Percentiles rank a stretch among this genome's conserved stretches.
These are phyloP conservation scores for Podospora pseudopauciseta DNA, from an alignment of 495 filamentous ascomycete species.

Conservation along the genomic window DNA sequence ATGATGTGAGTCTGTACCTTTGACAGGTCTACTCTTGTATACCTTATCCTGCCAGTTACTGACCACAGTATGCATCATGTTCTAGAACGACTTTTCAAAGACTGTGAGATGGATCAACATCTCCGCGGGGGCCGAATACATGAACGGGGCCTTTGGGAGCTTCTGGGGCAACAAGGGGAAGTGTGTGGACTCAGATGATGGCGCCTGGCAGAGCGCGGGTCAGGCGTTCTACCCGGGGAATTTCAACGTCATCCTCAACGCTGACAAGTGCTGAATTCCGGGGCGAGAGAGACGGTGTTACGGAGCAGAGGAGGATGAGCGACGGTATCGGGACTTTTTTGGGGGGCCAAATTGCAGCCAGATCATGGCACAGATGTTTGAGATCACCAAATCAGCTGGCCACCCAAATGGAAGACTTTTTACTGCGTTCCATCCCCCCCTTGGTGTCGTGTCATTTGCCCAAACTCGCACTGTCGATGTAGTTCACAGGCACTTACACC, in stretches of 20 bases:
- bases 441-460: background rate
- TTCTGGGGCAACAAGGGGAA: no score
- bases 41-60: background rate
- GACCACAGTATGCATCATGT: background rate
- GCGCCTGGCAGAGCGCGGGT: background rate
- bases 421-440: no score
- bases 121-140: background rate
- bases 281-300: background rate
- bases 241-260: background rate
- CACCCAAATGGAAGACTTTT: no score
- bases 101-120: background rate
- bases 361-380: no score
- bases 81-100: background rate
- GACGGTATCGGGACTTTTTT: no score
- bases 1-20: background rate
- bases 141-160: no score
- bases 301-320: background rate
- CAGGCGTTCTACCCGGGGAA: background rate
- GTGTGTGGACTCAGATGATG: no score
- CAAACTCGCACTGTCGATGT: background rate
- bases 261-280: background rate
- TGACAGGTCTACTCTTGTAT: background rate
- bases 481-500: background rate
- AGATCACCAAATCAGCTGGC: background rate
- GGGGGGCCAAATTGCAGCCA: background rate